Base-by-base conservation (phyloP, 106 monocot species). In the Alisma plantagoaquatica region DNA sequence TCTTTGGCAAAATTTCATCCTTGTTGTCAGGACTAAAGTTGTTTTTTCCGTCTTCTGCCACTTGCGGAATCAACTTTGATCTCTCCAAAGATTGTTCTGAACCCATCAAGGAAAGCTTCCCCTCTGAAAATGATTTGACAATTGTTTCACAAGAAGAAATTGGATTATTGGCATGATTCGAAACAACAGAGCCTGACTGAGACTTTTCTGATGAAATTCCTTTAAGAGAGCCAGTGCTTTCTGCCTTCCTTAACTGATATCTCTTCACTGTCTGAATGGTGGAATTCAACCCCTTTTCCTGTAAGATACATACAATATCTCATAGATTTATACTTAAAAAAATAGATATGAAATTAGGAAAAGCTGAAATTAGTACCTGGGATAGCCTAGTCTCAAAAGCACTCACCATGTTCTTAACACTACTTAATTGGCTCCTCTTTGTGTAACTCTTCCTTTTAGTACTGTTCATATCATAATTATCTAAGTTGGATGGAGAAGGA, bases 101-200 rank as follows among this genome's bases (percentile, higher is more conserved):
- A 11, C 43, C 53, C 31, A 69, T 41, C 2, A 73, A 73, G 46
- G 70, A 80, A 7, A 80, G 76, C 43, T 56, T 59, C 14, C 49
- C 76, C 12, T 58, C 33, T 52, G 85, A 76, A 57, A 67, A 76
- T 52, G 85, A 86, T 57, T 70, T 86, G 29, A 48, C 20, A 21
- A 85, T 58, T 21, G 28, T 67, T 56, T 53, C 45, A 12, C 30
- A 17, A 70, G 46, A n/a, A n/a, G n/a, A n/a, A n/a, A n/a, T n/a
- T n/a, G n/a, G n/a, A n/a, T n/a, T n/a, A n/a, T n/a, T n/a, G n/a
- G n/a, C n/a, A n/a, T n/a, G n/a, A n/a, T n/a, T n/a, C n/a, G n/a
- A n/a, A n/a, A n/a, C n/a, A n/a, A n/a, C n/a, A n/a, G n/a, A n/a
- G n/a, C n/a, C n/a, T n/a, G n/a, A n/a, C n/a, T n/a, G n/a, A n/a